These are phyloP conservation scores for Yamadazyma philogaea DNA, from an alignment of 805 yeast genomes.

Conservation along the genomic window DNA sequence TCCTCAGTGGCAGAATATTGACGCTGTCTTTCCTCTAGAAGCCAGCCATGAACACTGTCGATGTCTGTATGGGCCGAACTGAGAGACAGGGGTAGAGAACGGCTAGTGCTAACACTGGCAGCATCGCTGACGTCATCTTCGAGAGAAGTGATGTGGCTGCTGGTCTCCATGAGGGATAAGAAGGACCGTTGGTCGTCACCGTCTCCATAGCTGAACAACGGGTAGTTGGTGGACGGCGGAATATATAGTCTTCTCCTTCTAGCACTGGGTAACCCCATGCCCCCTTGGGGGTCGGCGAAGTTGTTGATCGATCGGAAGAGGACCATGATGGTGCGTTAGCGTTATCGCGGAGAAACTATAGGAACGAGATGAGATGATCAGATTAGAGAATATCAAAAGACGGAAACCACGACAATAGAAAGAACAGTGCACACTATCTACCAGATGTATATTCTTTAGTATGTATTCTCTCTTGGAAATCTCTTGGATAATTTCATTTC, in stretches of 20 bases:
- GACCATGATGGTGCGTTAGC: constrained; percentile 28
- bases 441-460: neutral
- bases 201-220: constrained; percentile 41
- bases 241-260: constrained; percentile 40
- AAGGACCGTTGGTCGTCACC: constrained; percentile 45
- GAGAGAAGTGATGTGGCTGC: constrained; percentile 27
- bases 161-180: constrained; percentile 36
- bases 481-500: neutral
- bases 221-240: constrained; percentile 44
- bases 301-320: constrained; percentile 38
- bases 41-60: constrained; percentile 29
- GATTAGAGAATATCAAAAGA: neutral
- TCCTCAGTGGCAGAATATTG: constrained; percentile 23
- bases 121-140: constrained; percentile 34
- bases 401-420: neutral
- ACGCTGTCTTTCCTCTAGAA: constrained; percentile 41
- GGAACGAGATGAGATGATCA: neutral
- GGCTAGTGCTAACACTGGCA: constrained; percentile 39
- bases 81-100: constrained; percentile 41
- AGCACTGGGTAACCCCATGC: constrained; percentile 30
- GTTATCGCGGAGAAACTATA: neutral
- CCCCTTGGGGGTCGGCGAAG: constrained; percentile 38
- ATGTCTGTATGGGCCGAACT: constrained; percentile 39
- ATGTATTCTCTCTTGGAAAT: neutral
- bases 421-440: no score